Evolutionary conservation across 1,284 basidiomycete genomes (phyloP).

Genomic region (Flammula alnicola): DNA sequence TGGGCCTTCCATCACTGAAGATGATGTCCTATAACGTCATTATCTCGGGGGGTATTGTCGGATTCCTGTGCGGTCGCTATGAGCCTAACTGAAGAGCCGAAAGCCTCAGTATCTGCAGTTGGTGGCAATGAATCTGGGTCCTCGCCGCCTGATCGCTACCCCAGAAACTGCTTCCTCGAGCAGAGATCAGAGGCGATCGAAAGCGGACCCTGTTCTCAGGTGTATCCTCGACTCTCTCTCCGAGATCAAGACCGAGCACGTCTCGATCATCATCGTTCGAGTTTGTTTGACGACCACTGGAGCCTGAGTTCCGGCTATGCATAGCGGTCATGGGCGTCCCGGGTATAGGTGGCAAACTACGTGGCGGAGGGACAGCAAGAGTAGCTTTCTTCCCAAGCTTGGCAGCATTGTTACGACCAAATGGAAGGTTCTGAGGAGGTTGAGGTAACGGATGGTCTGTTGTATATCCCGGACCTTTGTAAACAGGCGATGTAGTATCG

Average conservation of each 20-base stretch:
- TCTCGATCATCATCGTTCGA: background rate
- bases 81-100: background rate
- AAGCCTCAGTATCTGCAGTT: background rate
- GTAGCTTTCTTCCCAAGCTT: too few relatives aligned
- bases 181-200: conserved; percentile 15
- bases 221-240: background rate
- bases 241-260: background rate
- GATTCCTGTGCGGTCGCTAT: background rate
- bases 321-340: too few relatives aligned
- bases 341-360: too few relatives aligned
- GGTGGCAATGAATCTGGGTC: too few relatives aligned
- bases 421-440: too few relatives aligned
- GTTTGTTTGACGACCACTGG: too few relatives aligned
- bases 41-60: too few relatives aligned
- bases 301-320: too few relatives aligned
- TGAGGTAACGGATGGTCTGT: background rate
- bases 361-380: too few relatives aligned
- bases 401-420: too few relatives aligned
- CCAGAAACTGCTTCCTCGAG: conserved; percentile 1
- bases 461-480: background rate
- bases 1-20: too few relatives aligned
- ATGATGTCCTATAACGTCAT: too few relatives aligned
- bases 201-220: conserved; percentile 10
- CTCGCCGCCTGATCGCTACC: background rate
- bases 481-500: background rate